Conservation (phyloP, 495 filamentous ascomycete species). For the Schizothecium vesticola region DNA sequence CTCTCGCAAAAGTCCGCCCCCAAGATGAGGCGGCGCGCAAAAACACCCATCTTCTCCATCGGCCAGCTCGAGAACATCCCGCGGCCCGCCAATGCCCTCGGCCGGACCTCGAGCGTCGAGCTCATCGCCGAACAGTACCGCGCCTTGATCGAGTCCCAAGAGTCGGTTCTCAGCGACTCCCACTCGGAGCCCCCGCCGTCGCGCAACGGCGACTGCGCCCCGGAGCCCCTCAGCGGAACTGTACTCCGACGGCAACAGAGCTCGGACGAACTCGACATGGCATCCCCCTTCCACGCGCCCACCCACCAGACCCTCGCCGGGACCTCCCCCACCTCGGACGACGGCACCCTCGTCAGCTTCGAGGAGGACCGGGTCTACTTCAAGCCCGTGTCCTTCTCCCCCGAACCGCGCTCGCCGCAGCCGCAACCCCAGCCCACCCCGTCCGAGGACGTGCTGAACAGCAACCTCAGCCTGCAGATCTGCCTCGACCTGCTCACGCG, state of each 20-base stretch:
- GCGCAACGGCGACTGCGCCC: slow-evolving; percentile 1
- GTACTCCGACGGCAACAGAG: slow-evolving; percentile 11
- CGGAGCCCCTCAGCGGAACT: neutral
- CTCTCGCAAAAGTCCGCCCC: slow-evolving; percentile 11
- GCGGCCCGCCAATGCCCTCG: slow-evolving; percentile 20
- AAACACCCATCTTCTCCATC: slow-evolving; percentile 40
- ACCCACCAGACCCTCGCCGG: slow-evolving; percentile 7
- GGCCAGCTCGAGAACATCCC: slow-evolving; percentile 34
- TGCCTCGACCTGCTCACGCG: slow-evolving; percentile 39
- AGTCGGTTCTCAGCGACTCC: slow-evolving; percentile 16
- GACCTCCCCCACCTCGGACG: slow-evolving; percentile 38
- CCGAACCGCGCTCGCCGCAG: slow-evolving; percentile 20
- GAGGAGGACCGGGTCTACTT: slow-evolving; percentile 39
- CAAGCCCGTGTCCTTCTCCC: slow-evolving; percentile 34
- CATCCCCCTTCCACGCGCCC: slow-evolving; percentile 13
- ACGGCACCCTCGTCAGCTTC: slow-evolving; percentile 40
- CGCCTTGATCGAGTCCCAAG: slow-evolving; percentile 35
- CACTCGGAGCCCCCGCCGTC: slow-evolving; percentile 23
- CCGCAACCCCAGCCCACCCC: slow-evolving; percentile 7
- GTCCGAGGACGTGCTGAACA: slow-evolving; percentile 8
- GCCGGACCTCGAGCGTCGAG: slow-evolving; percentile 34
- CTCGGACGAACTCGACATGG: slow-evolving; percentile 6
- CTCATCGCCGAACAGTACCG: slow-evolving; percentile 43
- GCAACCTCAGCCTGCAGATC: slow-evolving; percentile 35
- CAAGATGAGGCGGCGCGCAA: slow-evolving; percentile 34